Conservation (phyloP, 2,329 filamentous ascomycete genomes). For the Blastomyces gilchristii region DNA sequence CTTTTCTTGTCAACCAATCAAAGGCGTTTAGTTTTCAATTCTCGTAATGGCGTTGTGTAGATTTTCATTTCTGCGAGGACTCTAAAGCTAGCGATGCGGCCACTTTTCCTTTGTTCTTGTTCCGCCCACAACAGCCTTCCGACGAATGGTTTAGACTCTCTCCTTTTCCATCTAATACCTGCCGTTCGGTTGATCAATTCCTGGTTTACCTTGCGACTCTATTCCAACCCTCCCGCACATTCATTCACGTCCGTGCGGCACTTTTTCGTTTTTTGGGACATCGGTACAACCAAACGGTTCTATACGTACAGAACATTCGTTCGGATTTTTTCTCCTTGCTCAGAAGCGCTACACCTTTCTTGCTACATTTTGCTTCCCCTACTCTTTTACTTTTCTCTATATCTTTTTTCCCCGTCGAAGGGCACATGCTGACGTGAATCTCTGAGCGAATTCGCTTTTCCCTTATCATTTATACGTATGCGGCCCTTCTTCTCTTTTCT, state of each 20-base stretch:
- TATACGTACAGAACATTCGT: neutral
- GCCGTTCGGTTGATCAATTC: neutral
- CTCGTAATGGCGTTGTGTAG: neutral
- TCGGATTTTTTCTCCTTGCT: neutral
- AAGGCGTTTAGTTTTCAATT: constrained; percentile 4
- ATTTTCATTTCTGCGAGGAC: neutral
- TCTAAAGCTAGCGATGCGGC: neutral
- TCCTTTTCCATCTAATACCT: too few relatives aligned
- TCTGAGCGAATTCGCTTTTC: too few relatives aligned
- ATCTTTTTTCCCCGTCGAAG: neutral
- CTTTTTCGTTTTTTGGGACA: neutral
- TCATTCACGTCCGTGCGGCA: neutral
- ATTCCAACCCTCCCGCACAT: neutral
- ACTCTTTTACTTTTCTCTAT: neutral
- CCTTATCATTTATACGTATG: neutral
- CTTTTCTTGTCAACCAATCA: neutral
- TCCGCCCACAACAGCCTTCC: neutral
- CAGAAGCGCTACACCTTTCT: neutral
- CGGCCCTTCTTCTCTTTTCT: neutral
- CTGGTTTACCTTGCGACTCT: neutral
- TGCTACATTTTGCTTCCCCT: too few relatives aligned
- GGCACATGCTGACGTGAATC: neutral
- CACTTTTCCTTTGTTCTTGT: neutral
- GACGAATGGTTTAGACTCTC: neutral
- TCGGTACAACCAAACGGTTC: neutral